Evolutionary conservation across 805 yeast species (phyloP), one percentile per base, ranked within the genome.

Genomic region (Yarrowia bubula): DNA sequence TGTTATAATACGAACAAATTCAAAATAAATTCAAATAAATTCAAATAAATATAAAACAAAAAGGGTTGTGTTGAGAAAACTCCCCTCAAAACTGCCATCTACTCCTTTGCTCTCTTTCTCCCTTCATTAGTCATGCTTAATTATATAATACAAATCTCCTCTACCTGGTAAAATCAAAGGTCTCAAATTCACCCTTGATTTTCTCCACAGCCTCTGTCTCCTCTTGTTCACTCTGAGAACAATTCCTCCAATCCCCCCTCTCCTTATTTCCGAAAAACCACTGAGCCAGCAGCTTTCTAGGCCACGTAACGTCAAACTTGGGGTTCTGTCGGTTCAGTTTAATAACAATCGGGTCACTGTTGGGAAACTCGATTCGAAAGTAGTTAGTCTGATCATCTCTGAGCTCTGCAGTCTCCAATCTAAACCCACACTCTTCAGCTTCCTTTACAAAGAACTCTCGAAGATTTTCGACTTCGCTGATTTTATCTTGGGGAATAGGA

Each of bases 261-360:
- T 85, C 86, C 1, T 88, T 86, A 14, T 83, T 77, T 48, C 80
- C 84, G 58, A 92, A 72, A 2, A 87, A 75, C 44, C 57, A 58
- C 67, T 80, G 79, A 0, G 97, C 92, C 33, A 90, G 70, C 0
- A 89, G 92, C 70, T 91, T 81, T 73, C 98, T 79, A 1, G 96
- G 96, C 70, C 92, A 89, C 69, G 90, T 96, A 13, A 90, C 75
- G 73, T 92, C 97, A 8, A 91, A 75, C 11, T 80, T 69, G 62
- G 64, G 64, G 43, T 58, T 62, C 60, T 28, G 61, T 46, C 18
- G 62, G 39, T 6, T 53, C 22, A 39, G 70, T 48, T 18, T 67
- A 60, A 68, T 66, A 42, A 63, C 64, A 14, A 67, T 68, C 44
- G 44, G 38, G 38, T 47, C 60, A 33, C 48, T 43, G 33, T 44